Evolutionary conservation across 1,284 basidiomycete genomes (phyloP).

Genomic region (Schizophyllum commune): DNA sequence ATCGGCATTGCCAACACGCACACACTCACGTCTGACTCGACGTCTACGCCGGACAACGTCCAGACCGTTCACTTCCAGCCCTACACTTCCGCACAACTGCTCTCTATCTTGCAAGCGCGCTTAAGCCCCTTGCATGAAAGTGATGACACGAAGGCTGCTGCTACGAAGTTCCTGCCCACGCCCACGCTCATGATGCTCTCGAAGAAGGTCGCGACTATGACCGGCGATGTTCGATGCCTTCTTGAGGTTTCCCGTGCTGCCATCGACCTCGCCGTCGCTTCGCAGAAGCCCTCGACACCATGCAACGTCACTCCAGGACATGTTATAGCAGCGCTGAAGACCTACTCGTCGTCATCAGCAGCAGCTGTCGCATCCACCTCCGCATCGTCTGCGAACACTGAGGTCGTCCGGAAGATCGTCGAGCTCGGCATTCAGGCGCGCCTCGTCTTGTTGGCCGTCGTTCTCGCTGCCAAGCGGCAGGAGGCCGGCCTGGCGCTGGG

Average conservation of each 20-base stretch:
- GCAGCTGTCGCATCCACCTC: conserved; percentile 10
- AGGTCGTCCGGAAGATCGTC: conserved; percentile 55
- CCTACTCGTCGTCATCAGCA: conserved; percentile 46
- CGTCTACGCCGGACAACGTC: conserved; percentile 35
- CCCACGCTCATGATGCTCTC: conserved; percentile 59
- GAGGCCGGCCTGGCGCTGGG: conserved; percentile 48
- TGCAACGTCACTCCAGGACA: conserved; percentile 51
- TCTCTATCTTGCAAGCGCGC: conserved; percentile 55
- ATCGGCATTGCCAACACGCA: conserved; percentile 82
- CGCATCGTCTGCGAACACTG: conserved; percentile 41
- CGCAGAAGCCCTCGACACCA: conserved; percentile 13
- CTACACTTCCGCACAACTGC: conserved; percentile 61
- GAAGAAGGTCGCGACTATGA: conserved; percentile 70
- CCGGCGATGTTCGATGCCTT: conserved; percentile 69
- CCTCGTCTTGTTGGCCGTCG: conserved; percentile 52
- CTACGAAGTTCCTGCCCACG: conserved; percentile 50
- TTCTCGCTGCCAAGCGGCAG: conserved; percentile 56
- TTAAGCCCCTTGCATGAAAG: conserved; percentile 32
- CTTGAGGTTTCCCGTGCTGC: conserved; percentile 73
- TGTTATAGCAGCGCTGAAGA: conserved; percentile 61
- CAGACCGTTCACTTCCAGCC: conserved; percentile 70
- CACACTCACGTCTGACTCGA: conserved; percentile 55
- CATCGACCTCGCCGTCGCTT: conserved; percentile 52
- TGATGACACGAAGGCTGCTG: conserved; percentile 21
- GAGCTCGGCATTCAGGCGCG: conserved; percentile 66